Evolutionary conservation across 163 green algal species (phyloP).

Genomic region (Chlamydomonas reinhardtii): DNA sequence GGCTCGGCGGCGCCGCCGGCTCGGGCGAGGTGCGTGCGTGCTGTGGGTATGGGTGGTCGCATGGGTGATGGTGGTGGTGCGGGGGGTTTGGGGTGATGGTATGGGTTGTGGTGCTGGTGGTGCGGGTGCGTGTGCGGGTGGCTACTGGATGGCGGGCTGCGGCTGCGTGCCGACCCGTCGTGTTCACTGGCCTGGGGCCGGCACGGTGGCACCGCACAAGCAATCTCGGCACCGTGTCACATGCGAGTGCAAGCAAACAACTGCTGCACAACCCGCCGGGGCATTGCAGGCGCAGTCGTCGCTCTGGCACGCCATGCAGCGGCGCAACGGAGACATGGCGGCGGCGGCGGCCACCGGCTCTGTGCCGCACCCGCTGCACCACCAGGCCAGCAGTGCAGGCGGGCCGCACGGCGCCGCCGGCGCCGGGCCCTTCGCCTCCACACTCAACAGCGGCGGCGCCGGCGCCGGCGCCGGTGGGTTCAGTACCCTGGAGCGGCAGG

Average conservation of each 20-base stretch:
- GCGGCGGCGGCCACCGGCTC: too few species aligned
- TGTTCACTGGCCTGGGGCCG: too few species aligned
- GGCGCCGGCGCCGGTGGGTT: too few species aligned
- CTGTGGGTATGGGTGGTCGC: not conserved
- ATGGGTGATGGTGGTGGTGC: too few species aligned
- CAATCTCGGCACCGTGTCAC: too few species aligned
- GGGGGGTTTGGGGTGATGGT: too few species aligned
- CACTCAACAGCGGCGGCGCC: too few species aligned
- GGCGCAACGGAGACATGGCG: constrained; percentile 6
- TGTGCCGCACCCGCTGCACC: not conserved
- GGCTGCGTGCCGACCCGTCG: not conserved
- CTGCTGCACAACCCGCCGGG: not conserved
- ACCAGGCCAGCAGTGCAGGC: not conserved
- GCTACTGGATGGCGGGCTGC: not conserved
- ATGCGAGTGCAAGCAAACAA: too few species aligned
- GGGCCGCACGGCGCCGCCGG: too few species aligned
- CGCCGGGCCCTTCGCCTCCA: too few species aligned
- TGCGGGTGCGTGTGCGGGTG: not conserved
- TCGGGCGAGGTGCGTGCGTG: not conserved
- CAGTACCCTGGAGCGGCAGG: not conserved
- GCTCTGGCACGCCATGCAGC: constrained; percentile 48
- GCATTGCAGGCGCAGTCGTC: constrained; percentile 2
- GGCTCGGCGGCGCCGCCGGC: not conserved
- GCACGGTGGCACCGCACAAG: too few species aligned
- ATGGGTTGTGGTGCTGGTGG: too few species aligned